Evolutionary conservation across 2,329 filamentous ascomycete species (phyloP).

Genomic region (Fusarium irregulare): DNA sequence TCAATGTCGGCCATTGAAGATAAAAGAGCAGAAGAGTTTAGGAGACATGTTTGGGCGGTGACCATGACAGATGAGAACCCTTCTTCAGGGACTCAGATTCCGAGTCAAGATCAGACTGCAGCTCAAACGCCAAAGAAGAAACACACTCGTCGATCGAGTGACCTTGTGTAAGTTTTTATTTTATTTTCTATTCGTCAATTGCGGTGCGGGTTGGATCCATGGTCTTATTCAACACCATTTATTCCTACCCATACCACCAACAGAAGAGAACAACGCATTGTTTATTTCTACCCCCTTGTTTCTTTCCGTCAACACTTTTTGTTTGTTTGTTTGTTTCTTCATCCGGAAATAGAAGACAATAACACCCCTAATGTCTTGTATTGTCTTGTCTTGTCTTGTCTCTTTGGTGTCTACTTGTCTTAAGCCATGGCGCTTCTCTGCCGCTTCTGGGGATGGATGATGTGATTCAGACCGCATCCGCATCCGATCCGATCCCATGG

Average conservation of each 20-base stretch:
- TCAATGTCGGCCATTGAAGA: slow-evolving; percentile 46
- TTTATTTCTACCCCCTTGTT: neutral
- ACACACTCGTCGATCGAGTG: slow-evolving; percentile 35
- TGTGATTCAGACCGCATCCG: slow-evolving; percentile 17
- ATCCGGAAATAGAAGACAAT: neutral
- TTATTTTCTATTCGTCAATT: slow-evolving; percentile 11
- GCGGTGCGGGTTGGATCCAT: neutral
- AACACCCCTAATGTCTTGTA: neutral
- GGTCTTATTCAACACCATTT: slow-evolving; percentile 2
- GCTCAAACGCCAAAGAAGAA: slow-evolving; percentile 9
- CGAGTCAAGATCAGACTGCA: neutral
- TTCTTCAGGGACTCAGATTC: slow-evolving; percentile 9
- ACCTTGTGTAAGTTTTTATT: slow-evolving; percentile 37
- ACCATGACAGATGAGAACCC: slow-evolving; percentile 47
- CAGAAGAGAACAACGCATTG: slow-evolving; percentile 5
- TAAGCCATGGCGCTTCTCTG: neutral
- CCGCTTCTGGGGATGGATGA: neutral
- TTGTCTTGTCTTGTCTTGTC: neutral
- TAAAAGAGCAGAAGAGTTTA: slow-evolving; percentile 44
- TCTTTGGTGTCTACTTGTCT: neutral
- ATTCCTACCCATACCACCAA: slow-evolving; percentile 4
- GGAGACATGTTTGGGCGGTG: slow-evolving; percentile 43
- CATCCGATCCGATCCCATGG: slow-evolving; percentile 11
- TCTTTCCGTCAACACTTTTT: neutral
- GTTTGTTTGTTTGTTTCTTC: neutral